Conservation (phyloP, 139 green algal species). For the Tetraselmis striata region DNA sequence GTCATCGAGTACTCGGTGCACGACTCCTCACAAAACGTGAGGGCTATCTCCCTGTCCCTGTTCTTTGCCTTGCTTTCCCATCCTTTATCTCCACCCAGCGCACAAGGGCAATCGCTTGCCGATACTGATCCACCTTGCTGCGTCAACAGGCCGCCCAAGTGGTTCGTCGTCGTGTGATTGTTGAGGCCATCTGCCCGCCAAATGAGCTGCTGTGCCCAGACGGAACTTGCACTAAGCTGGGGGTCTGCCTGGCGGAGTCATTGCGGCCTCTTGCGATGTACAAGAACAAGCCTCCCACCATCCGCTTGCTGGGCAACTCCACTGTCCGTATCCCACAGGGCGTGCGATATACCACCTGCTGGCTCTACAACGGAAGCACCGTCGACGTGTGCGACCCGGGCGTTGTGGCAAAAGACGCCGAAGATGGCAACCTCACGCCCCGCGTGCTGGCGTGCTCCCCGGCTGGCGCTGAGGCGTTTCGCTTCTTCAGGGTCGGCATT, state of each 20-base stretch:
- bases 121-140: too few relatives aligned
- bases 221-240: not conserved
- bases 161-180: not conserved
- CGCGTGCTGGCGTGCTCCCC: not conserved
- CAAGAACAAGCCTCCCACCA: not conserved
- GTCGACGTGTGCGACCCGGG: not conserved
- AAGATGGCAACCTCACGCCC: not conserved
- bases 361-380: not conserved
- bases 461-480: not conserved
- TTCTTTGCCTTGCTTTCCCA: too few relatives aligned
- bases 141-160: too few relatives aligned
- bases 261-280: not conserved
- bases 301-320: not conserved
- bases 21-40: not conserved
- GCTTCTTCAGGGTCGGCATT: not conserved
- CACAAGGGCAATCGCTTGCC: too few relatives aligned
- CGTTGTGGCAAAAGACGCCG: not conserved
- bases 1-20: not conserved
- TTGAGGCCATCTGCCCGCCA: not conserved
- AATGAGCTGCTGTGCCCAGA: not conserved
- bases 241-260: not conserved
- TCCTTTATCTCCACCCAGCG: too few relatives aligned
- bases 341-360: not conserved
- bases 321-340: not conserved
- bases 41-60: too few relatives aligned